Percentiles rank a stretch among this genome's conserved stretches.
These are phyloP conservation scores for Patellaria atrata DNA, from an alignment of 495 filamentous ascomycete genomes.

Conservation along the genomic window DNA sequence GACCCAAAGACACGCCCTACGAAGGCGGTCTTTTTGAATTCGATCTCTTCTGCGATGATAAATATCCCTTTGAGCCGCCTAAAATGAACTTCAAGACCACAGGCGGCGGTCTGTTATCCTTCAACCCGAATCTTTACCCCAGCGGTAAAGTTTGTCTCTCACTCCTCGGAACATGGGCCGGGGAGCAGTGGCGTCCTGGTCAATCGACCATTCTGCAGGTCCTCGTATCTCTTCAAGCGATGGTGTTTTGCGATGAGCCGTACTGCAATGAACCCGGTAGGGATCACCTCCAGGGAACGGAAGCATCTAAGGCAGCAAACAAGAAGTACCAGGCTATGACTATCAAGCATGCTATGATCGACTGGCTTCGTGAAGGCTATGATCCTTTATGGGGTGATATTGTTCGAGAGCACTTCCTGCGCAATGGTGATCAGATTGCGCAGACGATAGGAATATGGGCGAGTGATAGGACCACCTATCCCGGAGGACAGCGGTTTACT, in stretches of 20 bases:
- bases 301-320: constrained; percentile 27
- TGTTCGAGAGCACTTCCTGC: too few species aligned
- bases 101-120: constrained; percentile 28
- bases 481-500: too few species aligned
- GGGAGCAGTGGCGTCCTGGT: constrained; percentile 37
- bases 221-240: constrained; percentile 45
- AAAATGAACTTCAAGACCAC: constrained; percentile 37
- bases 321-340: constrained; percentile 27
- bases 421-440: too few species aligned
- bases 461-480: too few species aligned
- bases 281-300: constrained; percentile 20
- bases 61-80: constrained; percentile 39
- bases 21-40: constrained; percentile 49
- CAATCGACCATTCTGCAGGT: constrained; percentile 43
- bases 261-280: constrained; percentile 44
- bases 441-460: too few species aligned
- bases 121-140: constrained; percentile 48
- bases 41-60: constrained; percentile 33
- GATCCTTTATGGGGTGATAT: too few species aligned
- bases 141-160: constrained; percentile 46
- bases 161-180: constrained; percentile 44
- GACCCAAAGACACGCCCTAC: constrained; percentile 44
- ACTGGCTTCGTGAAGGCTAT: too few species aligned
- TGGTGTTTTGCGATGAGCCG: constrained; percentile 45
- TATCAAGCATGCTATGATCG: constrained; percentile 32